Conservation (phyloP, 805 yeast genomes). For the Blastobotrys chiropterorum region DNA sequence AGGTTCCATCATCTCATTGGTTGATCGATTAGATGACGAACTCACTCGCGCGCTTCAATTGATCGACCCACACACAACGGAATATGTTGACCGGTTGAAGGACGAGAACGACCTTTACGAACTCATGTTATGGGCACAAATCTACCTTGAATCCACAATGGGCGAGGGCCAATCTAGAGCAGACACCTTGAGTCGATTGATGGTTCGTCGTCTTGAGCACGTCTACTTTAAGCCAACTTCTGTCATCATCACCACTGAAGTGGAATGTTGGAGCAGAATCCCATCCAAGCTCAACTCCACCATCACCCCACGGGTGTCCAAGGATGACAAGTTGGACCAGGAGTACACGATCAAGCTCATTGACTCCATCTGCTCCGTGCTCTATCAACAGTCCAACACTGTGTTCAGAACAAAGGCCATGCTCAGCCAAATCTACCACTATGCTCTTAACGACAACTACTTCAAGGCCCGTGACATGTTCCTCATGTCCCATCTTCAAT, state of each 20-base stretch:
- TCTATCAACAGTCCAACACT: conserved; percentile 61
- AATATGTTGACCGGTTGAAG: conserved; percentile 81
- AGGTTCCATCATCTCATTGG: conserved; percentile 80
- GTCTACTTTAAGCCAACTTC: conserved; percentile 84
- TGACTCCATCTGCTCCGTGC: conserved; percentile 55
- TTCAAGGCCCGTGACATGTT: conserved; percentile 82
- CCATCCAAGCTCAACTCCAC: conserved; percentile 27
- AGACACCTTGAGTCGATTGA: conserved; percentile 53
- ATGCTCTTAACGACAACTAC: conserved; percentile 82
- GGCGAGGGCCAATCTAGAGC: conserved; percentile 32
- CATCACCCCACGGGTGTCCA: conserved; percentile 32
- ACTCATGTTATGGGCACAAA: conserved; percentile 75
- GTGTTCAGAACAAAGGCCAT: conserved; percentile 76
- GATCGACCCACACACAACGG: conserved; percentile 92
- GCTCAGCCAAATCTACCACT: conserved; percentile 80
- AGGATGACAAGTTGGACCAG: conserved; percentile 24
- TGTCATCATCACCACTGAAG: conserved; percentile 64
- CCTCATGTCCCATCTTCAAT: conserved; percentile 77
- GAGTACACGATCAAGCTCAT: conserved; percentile 52
- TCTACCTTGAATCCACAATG: conserved; percentile 67
- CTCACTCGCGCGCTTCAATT: conserved; percentile 79
- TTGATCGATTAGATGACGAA: conserved; percentile 94
- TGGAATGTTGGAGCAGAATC: conserved; percentile 63
- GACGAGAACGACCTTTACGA: conserved; percentile 77
- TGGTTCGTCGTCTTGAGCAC: conserved; percentile 82